Percentiles rank a stretch among this genome's conserved stretches.
These are phyloP conservation scores for Saturnispora gosingensis DNA, from an alignment of 805 yeast species.

Conservation along the genomic window DNA sequence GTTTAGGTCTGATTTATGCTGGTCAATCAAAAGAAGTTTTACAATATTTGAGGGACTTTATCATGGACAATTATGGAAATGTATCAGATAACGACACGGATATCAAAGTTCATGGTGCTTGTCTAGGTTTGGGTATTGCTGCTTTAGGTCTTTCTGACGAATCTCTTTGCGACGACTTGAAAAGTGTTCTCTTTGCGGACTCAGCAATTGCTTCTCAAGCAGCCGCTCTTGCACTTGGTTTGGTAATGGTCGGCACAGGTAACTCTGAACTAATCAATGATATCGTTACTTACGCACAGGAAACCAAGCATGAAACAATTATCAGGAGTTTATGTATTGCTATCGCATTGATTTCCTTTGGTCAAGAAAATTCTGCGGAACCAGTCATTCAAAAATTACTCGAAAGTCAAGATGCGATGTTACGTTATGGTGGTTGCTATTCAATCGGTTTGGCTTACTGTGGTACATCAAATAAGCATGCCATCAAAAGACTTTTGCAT, in stretches of 20 bases:
- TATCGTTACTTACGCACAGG: slow-evolving; percentile 85
- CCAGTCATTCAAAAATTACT: slow-evolving; percentile 54
- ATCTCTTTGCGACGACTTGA: slow-evolving; percentile 69
- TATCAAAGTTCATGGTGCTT: slow-evolving; percentile 89
- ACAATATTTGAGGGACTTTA: slow-evolving; percentile 63
- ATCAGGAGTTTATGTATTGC: slow-evolving; percentile 90
- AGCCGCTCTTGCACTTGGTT: slow-evolving; percentile 93
- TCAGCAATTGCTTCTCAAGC: slow-evolving; percentile 94
- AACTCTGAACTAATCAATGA: slow-evolving; percentile 57
- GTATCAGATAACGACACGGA: slow-evolving; percentile 50
- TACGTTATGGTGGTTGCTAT: slow-evolving; percentile 94
- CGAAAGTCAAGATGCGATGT: slow-evolving; percentile 66
- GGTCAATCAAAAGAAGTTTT: slow-evolving; percentile 90
- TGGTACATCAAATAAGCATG: slow-evolving; percentile 87
- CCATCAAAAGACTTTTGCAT: slow-evolving; percentile 79
- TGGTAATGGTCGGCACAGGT: slow-evolving; percentile 90
- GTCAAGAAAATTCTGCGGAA: slow-evolving; percentile 77
- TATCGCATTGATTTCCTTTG: slow-evolving; percentile 77
- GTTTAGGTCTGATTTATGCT: slow-evolving; percentile 87
- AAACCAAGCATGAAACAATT: slow-evolving; percentile 92
- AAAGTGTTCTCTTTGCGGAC: slow-evolving; percentile 77
- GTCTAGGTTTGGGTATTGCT: slow-evolving; percentile 91
- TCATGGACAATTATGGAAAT: slow-evolving; percentile 47
- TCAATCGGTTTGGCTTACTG: slow-evolving; percentile 93
- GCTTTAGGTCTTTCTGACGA: slow-evolving; percentile 85